These are phyloP conservation scores for Leptodontidium sp. DNA, from an alignment of 2,329 filamentous ascomycete genomes.

Conservation along the genomic window DNA sequence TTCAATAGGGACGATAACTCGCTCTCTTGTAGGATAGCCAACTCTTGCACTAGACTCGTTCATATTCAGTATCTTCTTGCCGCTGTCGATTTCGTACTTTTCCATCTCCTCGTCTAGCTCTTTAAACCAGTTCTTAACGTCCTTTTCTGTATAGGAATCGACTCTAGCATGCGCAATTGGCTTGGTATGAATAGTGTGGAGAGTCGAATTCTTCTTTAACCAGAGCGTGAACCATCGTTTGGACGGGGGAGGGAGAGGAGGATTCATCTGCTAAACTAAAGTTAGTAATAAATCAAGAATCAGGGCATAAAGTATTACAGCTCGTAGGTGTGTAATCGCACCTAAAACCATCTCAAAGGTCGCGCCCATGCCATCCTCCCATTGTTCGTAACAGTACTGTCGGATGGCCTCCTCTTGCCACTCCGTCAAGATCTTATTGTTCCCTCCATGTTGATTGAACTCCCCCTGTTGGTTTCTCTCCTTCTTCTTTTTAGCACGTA, in stretches of 20 bases:
- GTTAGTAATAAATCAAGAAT: not conserved
- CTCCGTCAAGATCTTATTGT: not conserved
- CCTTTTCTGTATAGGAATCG: not conserved
- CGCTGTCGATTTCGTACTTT: not conserved
- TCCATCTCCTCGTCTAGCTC: not conserved
- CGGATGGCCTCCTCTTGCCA: constrained; percentile 14
- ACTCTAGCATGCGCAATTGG: constrained; percentile 3
- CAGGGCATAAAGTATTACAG: not conserved
- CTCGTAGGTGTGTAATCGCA: not conserved
- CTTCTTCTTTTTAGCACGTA: not conserved
- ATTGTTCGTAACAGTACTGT: constrained; percentile 18
- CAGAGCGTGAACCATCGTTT: not conserved
- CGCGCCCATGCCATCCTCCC: not conserved
- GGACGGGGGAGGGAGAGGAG: not conserved
- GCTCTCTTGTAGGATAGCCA: not conserved
- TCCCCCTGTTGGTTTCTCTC: not conserved
- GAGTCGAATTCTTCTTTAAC: not conserved
- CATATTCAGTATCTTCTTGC: constrained; percentile 19
- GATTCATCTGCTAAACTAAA: not conserved
- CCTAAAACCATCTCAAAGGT: not conserved
- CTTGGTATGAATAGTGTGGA: constrained; percentile 17
- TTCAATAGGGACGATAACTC: constrained; percentile 4
- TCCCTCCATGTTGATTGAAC: not conserved
- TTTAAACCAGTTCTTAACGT: not conserved
- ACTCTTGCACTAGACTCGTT: constrained; percentile 19